Evolutionary conservation across 108 stramenopile species (phyloP), one percentile per base, ranked within the genome.

Genomic region (Licmophora abbreviata): DNA sequence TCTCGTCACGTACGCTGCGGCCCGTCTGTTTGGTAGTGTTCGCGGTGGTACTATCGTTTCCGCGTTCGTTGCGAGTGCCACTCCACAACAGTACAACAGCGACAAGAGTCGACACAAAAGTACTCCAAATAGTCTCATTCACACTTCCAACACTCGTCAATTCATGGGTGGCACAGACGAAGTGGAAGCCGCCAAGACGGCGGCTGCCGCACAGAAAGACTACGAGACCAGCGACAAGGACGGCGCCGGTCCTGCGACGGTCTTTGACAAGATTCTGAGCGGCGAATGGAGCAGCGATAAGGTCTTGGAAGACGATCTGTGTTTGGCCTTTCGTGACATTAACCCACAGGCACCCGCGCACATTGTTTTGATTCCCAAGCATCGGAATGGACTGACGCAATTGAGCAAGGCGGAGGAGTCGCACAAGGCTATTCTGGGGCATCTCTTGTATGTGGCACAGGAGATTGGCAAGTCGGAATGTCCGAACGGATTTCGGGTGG

Each of bases 341-440:
- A 86, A 64, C 52, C 94, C 95, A 7, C 76, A 88, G 54, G 95
- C 92, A 28, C 95, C 95, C 1, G 69, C 76, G 4, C 98, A 99
- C 61, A 81, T 97, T 52, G 47, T 99, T 47, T 87, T 97, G 28
- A 98, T 99, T 61, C 98, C 98, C 41, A 99, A 99, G 74, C 48
- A 88, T 30, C 76, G 93, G 6, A 92, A 93, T 52, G 96, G 95
- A 14, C 72, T 99, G 50, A 81, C 88, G 0, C 83, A 83, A 59
- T 64, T 99, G 12, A 73, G 73, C 67, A 94, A 91, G 36, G 95
- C 93, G 11, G 50, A 76, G 8, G 90, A 93, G 40, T 79, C 82
- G 48, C 93, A 97, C 53, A 91, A 93, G 73, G 93, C 49, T 5
- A 29, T 98, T 38, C 77, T 99, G 59, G 98, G 98, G 6, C 95